These are phyloP conservation scores for Cordyceps pruinosa DNA, from an alignment of 2,329 filamentous ascomycete species.

Conservation along the genomic window DNA sequence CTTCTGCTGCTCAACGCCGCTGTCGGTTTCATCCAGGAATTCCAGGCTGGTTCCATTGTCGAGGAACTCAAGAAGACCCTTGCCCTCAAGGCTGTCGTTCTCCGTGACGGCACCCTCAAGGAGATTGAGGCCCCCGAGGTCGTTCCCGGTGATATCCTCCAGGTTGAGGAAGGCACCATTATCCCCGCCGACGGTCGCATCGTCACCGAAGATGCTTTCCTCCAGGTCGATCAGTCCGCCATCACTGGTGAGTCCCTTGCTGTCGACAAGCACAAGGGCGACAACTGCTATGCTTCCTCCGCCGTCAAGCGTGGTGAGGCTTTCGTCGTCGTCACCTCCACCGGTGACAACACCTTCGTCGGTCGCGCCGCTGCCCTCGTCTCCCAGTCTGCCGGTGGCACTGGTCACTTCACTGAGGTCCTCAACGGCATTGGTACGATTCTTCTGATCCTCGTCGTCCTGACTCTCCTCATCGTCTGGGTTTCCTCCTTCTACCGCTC, in stretches of 20 bases:
- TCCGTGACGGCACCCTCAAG: conserved; percentile 68
- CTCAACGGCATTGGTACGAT: conserved; percentile 80
- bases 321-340: conserved; percentile 74
- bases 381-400: conserved; percentile 64
- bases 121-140: conserved; percentile 79
- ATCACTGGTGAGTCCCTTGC: conserved; percentile 89
- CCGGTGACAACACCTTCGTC: conserved; percentile 85
- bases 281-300: conserved; percentile 78
- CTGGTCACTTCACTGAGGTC: conserved; percentile 86
- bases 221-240: conserved; percentile 87
- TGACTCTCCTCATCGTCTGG: conserved; percentile 79
- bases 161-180: conserved; percentile 85
- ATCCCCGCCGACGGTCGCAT: conserved; percentile 84
- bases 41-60: conserved; percentile 82
- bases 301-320: conserved; percentile 86
- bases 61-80: conserved; percentile 87
- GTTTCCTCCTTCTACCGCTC: conserved; percentile 82
- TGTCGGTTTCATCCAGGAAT: conserved; percentile 87
- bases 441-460: conserved; percentile 66
- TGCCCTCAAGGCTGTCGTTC: conserved; percentile 78
- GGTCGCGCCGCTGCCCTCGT: conserved; percentile 83
- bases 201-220: conserved; percentile 74
- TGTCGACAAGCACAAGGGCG: conserved; percentile 78
- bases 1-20: conserved; percentile 76
- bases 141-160: conserved; percentile 83